Percentiles rank a stretch among this genome's conserved stretches.
These are phyloP conservation scores for Butyriboletus loyo DNA, from an alignment of 768 basidiomycete species.

Conservation along the genomic window DNA sequence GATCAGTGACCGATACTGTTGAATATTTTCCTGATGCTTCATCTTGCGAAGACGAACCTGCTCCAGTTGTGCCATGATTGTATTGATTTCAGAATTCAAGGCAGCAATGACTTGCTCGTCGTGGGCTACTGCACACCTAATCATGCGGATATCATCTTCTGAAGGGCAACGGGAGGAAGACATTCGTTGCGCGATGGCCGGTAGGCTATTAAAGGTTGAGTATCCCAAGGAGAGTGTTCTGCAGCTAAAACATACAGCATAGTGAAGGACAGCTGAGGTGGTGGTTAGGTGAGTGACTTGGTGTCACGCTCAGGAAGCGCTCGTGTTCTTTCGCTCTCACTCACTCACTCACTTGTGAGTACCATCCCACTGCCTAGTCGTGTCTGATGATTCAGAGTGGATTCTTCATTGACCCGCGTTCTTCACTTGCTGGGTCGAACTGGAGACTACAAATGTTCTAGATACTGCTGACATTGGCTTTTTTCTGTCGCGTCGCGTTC, in stretches of 20 bases:
- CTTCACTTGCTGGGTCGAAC: conserved; percentile 51
- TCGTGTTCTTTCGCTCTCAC: background rate
- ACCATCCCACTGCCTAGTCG: conserved; percentile 1
- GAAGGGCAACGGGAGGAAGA: conserved; percentile 18
- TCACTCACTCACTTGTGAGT: conserved; percentile 18
- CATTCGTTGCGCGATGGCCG: conserved; percentile 12
- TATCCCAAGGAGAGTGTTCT: background rate
- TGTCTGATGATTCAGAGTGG: conserved; percentile 90
- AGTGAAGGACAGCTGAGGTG: too few relatives aligned
- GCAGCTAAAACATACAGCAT: conserved; percentile 10
- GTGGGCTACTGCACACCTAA: conserved; percentile 22
- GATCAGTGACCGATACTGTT: conserved; percentile 43
- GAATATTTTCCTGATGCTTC: conserved; percentile 42
- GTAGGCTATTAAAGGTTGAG: conserved; percentile 7
- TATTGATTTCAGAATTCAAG: conserved; percentile 44
- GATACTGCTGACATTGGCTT: conserved; percentile 83
- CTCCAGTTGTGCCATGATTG: conserved; percentile 38
- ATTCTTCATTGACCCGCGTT: conserved; percentile 71
- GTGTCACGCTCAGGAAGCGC: conserved; percentile 8
- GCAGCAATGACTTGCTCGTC: conserved; percentile 42
- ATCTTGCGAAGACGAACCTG: conserved; percentile 42
- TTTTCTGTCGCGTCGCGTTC: conserved; percentile 12
- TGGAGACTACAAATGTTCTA: conserved; percentile 81
- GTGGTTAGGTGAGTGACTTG: conserved; percentile 12
- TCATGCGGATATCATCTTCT: conserved; percentile 17